Evolutionary conservation across 306 rosid species (phyloP).

Genomic region (Cucumis sativus): Cucumber_9930_V3 NC_026660.2:1295001-1295500

Average conservation of each 20-base stretch:
- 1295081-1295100: slow-evolving; percentile 96
- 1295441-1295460: not conserved
- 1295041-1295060: slow-evolving; percentile 99
- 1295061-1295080: slow-evolving; percentile 97
- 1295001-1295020: slow-evolving; percentile 88
- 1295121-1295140: not conserved
- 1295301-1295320: no score
- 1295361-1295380: no score
- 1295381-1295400: no score
- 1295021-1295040: slow-evolving; percentile 98
- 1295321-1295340: no score
- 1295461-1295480: not conserved
- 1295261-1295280: no score
- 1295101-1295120: not conserved
- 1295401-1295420: not conserved
- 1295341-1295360: no score
- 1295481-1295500: slow-evolving; percentile 9
- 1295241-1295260: no score
- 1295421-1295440: not conserved
- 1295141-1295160: not conserved
- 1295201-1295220: no score
- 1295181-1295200: not conserved
- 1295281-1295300: no score
- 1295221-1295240: no score
- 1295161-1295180: not conserved